Evolutionary conservation across 2,329 filamentous ascomycete species (phyloP), one percentile per base, ranked within the genome.

Genomic region (Arachnopeziza araneosa): DNA sequence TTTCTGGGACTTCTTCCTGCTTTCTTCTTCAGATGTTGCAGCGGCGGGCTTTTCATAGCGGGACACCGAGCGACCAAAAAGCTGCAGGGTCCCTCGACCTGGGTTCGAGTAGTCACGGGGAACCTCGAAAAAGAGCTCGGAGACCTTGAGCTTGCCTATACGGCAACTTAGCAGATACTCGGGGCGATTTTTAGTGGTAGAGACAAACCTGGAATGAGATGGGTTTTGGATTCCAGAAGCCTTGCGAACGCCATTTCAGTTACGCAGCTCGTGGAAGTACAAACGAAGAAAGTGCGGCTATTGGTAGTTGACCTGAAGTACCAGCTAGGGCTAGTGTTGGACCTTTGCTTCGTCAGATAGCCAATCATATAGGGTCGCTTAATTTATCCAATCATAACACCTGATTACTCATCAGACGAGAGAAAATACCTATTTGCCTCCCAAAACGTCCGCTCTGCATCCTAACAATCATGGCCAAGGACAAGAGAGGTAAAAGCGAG

Each of bases 61-160:
- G 57, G 82, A 78, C 19, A 88, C 89, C 57, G 84, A 88, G 56
- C 91, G 87, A 36, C 84, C 92, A 73, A 96, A 97, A 44, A 97
- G 79, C 58, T 83, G 84, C 63, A 97, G 80, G 5, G 78, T 84
- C 54, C 82, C 83, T 30, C 79, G 96, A 83, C 62, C 83, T 80
- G 52, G 96, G 79, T 71, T 87, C 88, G 54, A 75, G 74, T 96
- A 89, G 76, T 96, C 89, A 63, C 90, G 81, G 2, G 93, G 92
- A 12, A 96, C 92, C 66, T 91, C 83, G 75, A 96, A 96, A 78
- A 91, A 89, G 69, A 93, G 82, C 73, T 96, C 92, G 1, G 89
- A 89, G 62, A 96, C 83, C 59, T 84, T 81, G 24, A 96, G 80
- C 69, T 87, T 90, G 52, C 91, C 91, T 91, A 57, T 24, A 24